Base-by-base conservation (phyloP, 1,284 basidiomycete genomes). In the Grifola frondosa region DNA sequence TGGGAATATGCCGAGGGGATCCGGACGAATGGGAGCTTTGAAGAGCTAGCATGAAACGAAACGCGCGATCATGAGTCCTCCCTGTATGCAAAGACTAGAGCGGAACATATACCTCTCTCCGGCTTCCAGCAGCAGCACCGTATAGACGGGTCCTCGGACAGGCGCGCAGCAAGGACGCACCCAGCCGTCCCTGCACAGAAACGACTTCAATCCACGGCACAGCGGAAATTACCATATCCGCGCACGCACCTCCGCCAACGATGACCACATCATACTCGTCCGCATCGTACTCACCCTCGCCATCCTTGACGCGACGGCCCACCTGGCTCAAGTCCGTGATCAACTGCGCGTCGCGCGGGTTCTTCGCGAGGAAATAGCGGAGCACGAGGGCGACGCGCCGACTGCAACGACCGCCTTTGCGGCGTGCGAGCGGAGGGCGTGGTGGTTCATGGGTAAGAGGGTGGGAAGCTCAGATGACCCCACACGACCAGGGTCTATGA, bases 71-170 rank as follows among this genome's bases (percentile, higher is more conserved):
- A 22, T 7, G 7, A 34, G 12, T 20, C 9, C 16, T 23, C 20
- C 19, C 20, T 23, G 28, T 4, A 31, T 8, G 21, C 4, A 19
- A 12, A 20, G 6, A 21, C 15, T 15, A 5, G 8, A n/a, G n/a
- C 9, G 9, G n/a, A 10, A 24, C 3, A 55, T 63, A 20, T 28
- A 83, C 84, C 82, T 87, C 44, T 69, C 64, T 2, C 84, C 84
- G 1, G 81, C 77, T 61, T 88, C 85, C 26, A 87, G 67, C 9
- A 87, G 57, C 15, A 87, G 64, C 6, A 86, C 81, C 70, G 71
- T 2, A 81, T 54, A 6, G 63, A 67, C 1, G 76, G 65, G 48
- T 81, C 70, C 59, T 87, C 84, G 8, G 76, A 78, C 20, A 88
- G 65, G 21, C 84, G 71, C 3, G 80, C 70, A 4, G 84, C 84